phyloP scores from a whole-genome alignment of 2,329 filamentous ascomycete species.

The Diatrype stigma region DNA sequence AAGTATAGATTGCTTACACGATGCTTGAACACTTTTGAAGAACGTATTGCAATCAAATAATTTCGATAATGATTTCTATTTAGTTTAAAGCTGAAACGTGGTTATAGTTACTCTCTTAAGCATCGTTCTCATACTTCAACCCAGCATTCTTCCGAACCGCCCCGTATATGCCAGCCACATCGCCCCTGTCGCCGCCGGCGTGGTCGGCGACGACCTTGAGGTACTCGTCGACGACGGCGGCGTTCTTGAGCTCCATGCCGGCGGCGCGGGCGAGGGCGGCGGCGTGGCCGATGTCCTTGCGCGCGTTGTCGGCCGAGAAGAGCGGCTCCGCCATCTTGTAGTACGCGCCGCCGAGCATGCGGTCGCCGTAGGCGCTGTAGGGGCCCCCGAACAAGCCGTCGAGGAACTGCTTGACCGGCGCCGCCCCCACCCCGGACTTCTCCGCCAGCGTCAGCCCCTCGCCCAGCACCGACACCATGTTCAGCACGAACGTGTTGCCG shows the following conservation, averaged over 20 bases:
- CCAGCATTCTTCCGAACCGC: conserved; percentile 71
- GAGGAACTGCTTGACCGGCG: conserved; percentile 67
- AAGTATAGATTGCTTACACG: too few species aligned
- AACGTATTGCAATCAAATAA: too few species aligned
- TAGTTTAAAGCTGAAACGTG: too few species aligned
- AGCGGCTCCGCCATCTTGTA: conserved; percentile 72
- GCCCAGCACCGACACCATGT: conserved; percentile 75
- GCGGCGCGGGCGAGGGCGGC: conserved; percentile 58
- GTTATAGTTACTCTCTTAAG: conserved; percentile 10
- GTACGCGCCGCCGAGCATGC: conserved; percentile 75
- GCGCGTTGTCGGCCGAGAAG: conserved; percentile 76
- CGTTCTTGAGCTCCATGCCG: conserved; percentile 59
- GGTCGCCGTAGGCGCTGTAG: conserved; percentile 68
- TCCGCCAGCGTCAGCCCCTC: conserved; percentile 78
- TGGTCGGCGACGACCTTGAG: conserved; percentile 66
- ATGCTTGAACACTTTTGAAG: too few species aligned
- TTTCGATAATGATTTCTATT: too few species aligned
- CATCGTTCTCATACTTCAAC: conserved; percentile 65
- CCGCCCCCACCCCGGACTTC: conserved; percentile 69
- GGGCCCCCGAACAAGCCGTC: conserved; percentile 71
- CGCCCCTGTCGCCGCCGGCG: conserved; percentile 61
- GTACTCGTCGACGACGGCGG: conserved; percentile 66
- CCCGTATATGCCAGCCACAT: conserved; percentile 81
- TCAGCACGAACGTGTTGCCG: conserved; percentile 81
- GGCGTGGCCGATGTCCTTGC: conserved; percentile 79